phyloP scores from a whole-genome alignment of 1,284 basidiomycete genomes.

The Leccinum pseudoinsigne region DNA sequence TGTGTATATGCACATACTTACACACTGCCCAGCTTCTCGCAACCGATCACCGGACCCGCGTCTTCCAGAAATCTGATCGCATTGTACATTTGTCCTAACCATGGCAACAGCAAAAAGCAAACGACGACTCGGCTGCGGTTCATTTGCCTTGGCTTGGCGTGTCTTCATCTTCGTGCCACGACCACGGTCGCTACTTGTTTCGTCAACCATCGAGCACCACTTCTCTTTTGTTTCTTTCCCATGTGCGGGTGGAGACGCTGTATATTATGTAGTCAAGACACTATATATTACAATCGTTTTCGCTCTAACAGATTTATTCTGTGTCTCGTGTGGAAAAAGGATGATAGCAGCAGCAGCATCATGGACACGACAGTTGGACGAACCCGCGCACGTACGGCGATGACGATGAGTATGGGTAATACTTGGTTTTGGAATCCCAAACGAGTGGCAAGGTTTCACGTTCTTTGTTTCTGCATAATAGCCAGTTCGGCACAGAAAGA shows the following conservation, averaged over 20 bases:
- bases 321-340: background rate
- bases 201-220: background rate
- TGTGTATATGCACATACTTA: background rate
- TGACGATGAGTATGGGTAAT: background rate
- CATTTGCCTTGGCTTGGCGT: background rate
- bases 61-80: background rate
- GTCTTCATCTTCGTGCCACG: background rate
- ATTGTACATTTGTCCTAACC: background rate
- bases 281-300: background rate
- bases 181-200: background rate
- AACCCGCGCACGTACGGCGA: background rate
- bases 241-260: background rate
- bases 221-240: background rate
- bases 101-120: background rate
- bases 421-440: background rate
- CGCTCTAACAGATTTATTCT: background rate
- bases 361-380: background rate
- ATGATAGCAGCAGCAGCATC: background rate
- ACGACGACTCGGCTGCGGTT: background rate
- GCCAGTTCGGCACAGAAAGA: constrained; percentile 15
- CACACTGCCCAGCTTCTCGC: background rate
- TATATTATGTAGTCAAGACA: background rate
- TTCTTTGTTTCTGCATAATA: constrained; percentile 8
- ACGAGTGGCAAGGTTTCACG: constrained; percentile 17
- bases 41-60: background rate